Conservation (phyloP, 495 filamentous ascomycete species). For the Penicillium paxilli region DNA sequence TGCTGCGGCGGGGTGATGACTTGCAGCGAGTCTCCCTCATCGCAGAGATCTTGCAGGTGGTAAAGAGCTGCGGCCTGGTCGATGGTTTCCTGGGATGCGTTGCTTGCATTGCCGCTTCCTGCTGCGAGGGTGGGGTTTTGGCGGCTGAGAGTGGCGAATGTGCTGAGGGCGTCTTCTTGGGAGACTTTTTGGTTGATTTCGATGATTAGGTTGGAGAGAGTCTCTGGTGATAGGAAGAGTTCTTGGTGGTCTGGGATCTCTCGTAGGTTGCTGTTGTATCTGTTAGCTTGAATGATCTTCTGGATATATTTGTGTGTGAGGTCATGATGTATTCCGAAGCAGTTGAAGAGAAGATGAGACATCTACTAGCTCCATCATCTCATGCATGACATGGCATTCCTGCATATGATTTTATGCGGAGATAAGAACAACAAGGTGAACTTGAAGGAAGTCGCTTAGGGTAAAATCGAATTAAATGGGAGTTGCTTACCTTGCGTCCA, state of each 20-base stretch:
- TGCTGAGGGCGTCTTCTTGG: slow-evolving; percentile 34
- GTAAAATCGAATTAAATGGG: not conserved
- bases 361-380: no score
- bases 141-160: slow-evolving; percentile 20
- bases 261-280: slow-evolving; percentile 67
- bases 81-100: slow-evolving; percentile 42
- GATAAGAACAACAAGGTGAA: no score
- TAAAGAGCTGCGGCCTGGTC: slow-evolving; percentile 63
- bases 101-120: slow-evolving; percentile 27
- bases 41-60: slow-evolving; percentile 79
- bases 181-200: slow-evolving; percentile 79
- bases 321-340: not conserved
- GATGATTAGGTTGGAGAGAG: slow-evolving; percentile 79
- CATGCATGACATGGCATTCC: no score
- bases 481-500: slow-evolving; percentile 72
- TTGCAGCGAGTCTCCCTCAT: slow-evolving; percentile 55
- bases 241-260: slow-evolving; percentile 95
- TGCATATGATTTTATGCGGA: no score
- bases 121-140: slow-evolving; percentile 18
- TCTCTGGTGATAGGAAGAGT: slow-evolving; percentile 79
- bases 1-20: slow-evolving; percentile 47
- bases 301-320: not conserved
- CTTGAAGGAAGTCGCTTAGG: not conserved
- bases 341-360: not conserved
- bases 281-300: slow-evolving; percentile 12